Base-by-base conservation (phyloP, 2,329 filamentous ascomycete species). In the Chaetomium sp. region DNA sequence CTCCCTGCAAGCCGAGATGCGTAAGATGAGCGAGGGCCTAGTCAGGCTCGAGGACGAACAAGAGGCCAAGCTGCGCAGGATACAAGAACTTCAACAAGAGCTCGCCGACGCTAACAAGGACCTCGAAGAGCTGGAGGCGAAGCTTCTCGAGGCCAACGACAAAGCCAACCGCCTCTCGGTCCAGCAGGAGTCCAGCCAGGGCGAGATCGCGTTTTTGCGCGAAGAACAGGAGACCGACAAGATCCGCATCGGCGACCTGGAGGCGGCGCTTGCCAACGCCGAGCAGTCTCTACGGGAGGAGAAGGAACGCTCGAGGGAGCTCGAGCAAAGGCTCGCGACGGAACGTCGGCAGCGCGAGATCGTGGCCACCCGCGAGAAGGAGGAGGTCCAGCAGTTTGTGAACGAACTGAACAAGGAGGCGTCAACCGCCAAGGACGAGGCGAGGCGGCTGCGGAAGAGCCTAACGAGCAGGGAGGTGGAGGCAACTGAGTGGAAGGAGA, bases 181-280 rank as follows among this genome's bases (percentile, higher is more conserved):
- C 35, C 93, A 98, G 74, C 90, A 94, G 69, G 95, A 99, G 77
- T 96, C 92, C 5, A 90, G 90, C 63, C 94, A 97, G 72, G 90
- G 90, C 65, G 95, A 99, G 76, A 96, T 98, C 77, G 89, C 91
- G 1, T 99, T 99, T 83, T 78, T 99, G 58, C 89, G 95, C 1
- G 95, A 99, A 75, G 95, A 99, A 79, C 95, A 99, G 77, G 95
- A 99, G 77, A 87, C 86, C 21, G 95, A 99, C 81, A 99, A 99
- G 83, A 96, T 99, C 75, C 93, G 93, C 78, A 98, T 99, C 72
- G 92, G 94, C 45, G 93, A 98, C 73, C 82, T 98, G 8, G 93
- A 98, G 74, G 91, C 92, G 9, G 87, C 89, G 16, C 80, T 97
- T 45, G 90, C 91, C 71, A 90, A 87, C 63, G 85, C 88, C n/a